A percentile compares a stretch with the other conserved stretches of the same genome.
Conservation (phyloP, 371 early-diverging fungal genomes). For the Mortierella sp. region DNA sequence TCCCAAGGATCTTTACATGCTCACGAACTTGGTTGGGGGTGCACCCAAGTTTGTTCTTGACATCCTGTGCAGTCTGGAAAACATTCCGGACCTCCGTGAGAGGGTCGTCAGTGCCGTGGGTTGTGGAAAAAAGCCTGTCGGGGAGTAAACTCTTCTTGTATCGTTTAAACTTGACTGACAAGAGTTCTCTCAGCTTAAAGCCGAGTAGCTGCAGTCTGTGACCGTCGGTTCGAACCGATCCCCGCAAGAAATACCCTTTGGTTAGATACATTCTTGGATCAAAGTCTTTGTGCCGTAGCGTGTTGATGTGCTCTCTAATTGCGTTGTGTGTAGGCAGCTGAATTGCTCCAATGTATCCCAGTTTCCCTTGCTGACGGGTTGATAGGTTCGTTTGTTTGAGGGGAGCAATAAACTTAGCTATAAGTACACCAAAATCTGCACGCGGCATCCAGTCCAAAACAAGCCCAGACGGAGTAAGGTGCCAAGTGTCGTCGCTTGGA, state of each 20-base stretch:
- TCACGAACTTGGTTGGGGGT: neutral
- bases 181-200: conserved; percentile 17
- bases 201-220: conserved; percentile 7
- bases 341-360: too few species aligned
- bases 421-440: conserved; percentile 1
- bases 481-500: conserved; percentile 5
- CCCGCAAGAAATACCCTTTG: conserved; percentile 9
- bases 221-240: conserved; percentile 21
- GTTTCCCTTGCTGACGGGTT: too few species aligned
- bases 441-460: neutral
- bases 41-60: too few species aligned
- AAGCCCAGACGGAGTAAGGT: conserved; percentile 12
- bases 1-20: conserved; percentile 14
- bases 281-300: too few species aligned
- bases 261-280: neutral
- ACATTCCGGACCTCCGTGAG: conserved; percentile 26
- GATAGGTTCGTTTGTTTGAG: neutral
- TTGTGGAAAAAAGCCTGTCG: neutral
- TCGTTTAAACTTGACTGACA: conserved; percentile 8
- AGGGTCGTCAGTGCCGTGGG: conserved; percentile 10
- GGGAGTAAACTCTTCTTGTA: conserved; percentile 6
- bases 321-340: too few species aligned
- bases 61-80: neutral
- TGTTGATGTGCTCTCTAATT: too few species aligned
- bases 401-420: conserved; percentile 14